Percentiles rank a stretch among this genome's conserved stretches.
Evolutionary conservation across 805 yeast species (phyloP).

Genomic region (Metschnikowia reukaufii): DNA sequence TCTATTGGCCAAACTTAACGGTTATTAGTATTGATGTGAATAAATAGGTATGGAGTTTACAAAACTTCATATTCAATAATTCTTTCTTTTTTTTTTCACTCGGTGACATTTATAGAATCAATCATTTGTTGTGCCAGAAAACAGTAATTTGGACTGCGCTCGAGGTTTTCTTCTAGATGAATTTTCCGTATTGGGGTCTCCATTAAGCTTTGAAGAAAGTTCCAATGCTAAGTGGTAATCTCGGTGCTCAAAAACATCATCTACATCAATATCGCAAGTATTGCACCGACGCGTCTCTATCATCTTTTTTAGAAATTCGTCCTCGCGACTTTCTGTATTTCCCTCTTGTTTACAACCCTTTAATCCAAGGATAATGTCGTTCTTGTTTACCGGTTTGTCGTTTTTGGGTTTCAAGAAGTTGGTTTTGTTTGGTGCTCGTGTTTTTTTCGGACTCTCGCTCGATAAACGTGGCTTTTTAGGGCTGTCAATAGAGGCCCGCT

Average conservation of each 20-base stretch:
- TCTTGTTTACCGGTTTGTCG: not conserved
- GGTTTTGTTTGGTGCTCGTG: not conserved
- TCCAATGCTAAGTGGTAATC: slow-evolving; percentile 57
- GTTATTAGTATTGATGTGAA: too few relatives aligned
- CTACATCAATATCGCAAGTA: slow-evolving; percentile 26
- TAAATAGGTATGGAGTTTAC: too few relatives aligned
- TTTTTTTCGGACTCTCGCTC: not conserved
- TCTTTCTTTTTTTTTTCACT: not conserved
- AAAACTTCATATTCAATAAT: too few relatives aligned
- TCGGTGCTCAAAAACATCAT: slow-evolving; percentile 47
- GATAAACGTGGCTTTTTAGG: slow-evolving; percentile 6
- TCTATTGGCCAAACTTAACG: too few relatives aligned
- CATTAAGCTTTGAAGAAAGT: slow-evolving; percentile 44
- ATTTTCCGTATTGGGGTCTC: not conserved
- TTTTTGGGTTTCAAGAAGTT: not conserved
- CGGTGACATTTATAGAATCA: not conserved
- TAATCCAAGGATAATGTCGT: not conserved
- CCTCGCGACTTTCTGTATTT: slow-evolving; percentile 1
- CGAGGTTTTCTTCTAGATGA: not conserved
- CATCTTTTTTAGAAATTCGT: slow-evolving; percentile 19
- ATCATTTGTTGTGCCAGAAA: not conserved
- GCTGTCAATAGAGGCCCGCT: slow-evolving; percentile 9
- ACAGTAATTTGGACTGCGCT: slow-evolving; percentile 7
- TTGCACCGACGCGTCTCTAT: slow-evolving; percentile 26
- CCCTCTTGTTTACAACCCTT: not conserved